phyloP scores from a whole-genome alignment of 2,329 filamentous ascomycete genomes.

The Davidsoniella eucalypti region DNA sequence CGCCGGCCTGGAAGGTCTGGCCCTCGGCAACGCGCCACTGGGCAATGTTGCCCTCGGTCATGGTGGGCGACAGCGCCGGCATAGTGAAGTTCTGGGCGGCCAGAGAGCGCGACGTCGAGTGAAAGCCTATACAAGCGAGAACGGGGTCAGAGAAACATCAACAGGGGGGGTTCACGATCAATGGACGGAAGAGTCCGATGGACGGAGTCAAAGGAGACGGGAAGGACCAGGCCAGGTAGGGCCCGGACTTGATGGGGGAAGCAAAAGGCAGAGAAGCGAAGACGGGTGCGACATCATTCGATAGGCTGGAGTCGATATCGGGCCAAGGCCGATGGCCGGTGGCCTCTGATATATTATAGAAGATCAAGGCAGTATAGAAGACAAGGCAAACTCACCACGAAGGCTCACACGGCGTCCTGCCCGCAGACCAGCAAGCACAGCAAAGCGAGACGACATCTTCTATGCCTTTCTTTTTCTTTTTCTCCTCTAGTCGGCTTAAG shows the following conservation, averaged over 20 bases:
- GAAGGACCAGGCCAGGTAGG: not conserved
- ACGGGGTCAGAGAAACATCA: slow-evolving; percentile 1
- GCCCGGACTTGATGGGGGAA: not conserved
- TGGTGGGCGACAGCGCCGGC: slow-evolving; percentile 80
- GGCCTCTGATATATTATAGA: too few relatives aligned
- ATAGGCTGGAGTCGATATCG: too few relatives aligned
- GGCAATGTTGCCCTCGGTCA: slow-evolving; percentile 84
- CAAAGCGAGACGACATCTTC: slow-evolving; percentile 12
- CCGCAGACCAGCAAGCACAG: slow-evolving; percentile 12
- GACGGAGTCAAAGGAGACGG: not conserved
- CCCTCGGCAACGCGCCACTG: slow-evolving; percentile 79
- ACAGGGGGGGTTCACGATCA: not conserved
- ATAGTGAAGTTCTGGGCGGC: slow-evolving; percentile 80
- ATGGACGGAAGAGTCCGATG: not conserved
- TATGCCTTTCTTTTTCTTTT: too few relatives aligned
- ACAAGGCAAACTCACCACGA: slow-evolving; percentile 5
- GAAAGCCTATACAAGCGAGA: slow-evolving; percentile 35
- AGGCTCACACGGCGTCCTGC: slow-evolving; percentile 8
- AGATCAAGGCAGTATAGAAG: too few relatives aligned
- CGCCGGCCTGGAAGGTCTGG: slow-evolving; percentile 64
- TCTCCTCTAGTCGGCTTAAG: not conserved
- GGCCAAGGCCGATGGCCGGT: too few relatives aligned
- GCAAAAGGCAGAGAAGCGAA: not conserved
- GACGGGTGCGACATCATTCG: too few relatives aligned
- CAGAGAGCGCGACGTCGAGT: slow-evolving; percentile 39